A percentile compares a stretch with the other conserved stretches of the same genome.
These are phyloP conservation scores for Penicillium cosmopolitanum DNA, from an alignment of 495 filamentous ascomycete genomes.

Conservation along the genomic window DNA sequence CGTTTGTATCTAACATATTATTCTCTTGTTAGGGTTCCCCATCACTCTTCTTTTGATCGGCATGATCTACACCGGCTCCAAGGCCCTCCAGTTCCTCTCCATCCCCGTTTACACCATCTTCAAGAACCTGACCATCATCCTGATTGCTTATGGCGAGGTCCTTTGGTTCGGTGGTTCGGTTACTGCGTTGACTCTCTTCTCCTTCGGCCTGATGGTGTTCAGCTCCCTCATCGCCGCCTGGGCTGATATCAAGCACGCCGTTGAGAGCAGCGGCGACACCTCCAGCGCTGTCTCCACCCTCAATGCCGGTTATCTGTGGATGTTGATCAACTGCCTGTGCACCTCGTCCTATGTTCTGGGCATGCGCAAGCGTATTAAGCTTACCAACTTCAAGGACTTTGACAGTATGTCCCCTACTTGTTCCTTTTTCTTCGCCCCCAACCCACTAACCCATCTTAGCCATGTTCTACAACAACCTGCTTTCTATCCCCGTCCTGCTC, in stretches of 20 bases:
- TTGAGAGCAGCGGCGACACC: constrained; percentile 63
- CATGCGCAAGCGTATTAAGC: constrained; percentile 98
- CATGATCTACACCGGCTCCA: constrained; percentile 98
- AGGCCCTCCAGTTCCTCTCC: constrained; percentile 94
- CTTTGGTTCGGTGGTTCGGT: constrained; percentile 98
- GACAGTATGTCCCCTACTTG: constrained; percentile 72
- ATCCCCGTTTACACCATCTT: constrained; percentile 99
- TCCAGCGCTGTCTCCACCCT: constrained; percentile 81
- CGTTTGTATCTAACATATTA: constrained; percentile 2
- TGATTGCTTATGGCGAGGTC: constrained; percentile 98
- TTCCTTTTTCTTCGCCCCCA: neutral
- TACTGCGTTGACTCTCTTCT: constrained; percentile 83
- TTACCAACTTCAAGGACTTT: constrained; percentile 99
- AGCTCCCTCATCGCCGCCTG: constrained; percentile 95
- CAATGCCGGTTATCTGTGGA: constrained; percentile 97
- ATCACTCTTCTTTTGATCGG: constrained; percentile 95
- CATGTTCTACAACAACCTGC: constrained; percentile 99
- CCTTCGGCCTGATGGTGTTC: constrained; percentile 96
- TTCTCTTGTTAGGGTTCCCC: constrained; percentile 78
- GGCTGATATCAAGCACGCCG: constrained; percentile 93
- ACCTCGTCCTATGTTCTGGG: constrained; percentile 86
- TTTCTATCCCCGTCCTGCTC: constrained; percentile 92
- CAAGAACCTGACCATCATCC: constrained; percentile 99
- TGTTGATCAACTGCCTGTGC: constrained; percentile 96
- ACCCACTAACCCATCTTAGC: constrained; percentile 52